Percentiles rank a stretch among this genome's conserved stretches.
Conservation (phyloP, 1,139 yeast genomes). For the Wickerhamiella pararugosa region DNA sequence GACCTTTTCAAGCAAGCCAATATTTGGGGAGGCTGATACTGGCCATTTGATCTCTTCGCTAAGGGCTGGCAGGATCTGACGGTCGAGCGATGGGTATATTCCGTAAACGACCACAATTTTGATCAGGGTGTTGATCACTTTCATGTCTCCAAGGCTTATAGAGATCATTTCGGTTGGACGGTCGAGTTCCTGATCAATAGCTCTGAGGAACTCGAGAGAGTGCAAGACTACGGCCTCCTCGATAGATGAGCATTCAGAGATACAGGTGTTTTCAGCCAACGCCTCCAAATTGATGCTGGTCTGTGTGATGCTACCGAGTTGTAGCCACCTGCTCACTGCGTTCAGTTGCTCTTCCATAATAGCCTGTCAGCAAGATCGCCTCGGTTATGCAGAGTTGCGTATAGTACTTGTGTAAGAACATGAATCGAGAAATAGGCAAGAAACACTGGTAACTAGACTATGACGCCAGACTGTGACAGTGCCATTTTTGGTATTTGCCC, state of each 20-base stretch:
- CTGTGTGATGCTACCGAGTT: too few relatives aligned
- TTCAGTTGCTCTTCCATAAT: too few relatives aligned
- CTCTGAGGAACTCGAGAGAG: background rate
- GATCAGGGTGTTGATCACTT: conserved; percentile 47
- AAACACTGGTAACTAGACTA: background rate
- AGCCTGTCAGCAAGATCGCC: too few relatives aligned
- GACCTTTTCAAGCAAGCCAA: conserved; percentile 15
- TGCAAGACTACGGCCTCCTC: too few relatives aligned
- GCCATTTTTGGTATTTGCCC: too few relatives aligned
- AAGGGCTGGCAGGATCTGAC: background rate
- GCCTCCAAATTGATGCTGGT: too few relatives aligned
- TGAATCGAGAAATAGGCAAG: background rate
- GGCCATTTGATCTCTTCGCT: background rate
- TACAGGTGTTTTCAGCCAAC: too few relatives aligned
- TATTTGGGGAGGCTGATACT: background rate
- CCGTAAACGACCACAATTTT: conserved; percentile 57
- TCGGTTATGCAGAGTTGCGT: too few relatives aligned
- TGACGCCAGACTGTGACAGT: background rate
- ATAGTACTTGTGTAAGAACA: too few relatives aligned
- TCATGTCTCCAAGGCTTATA: conserved; percentile 74
- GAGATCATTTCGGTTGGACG: conserved; percentile 33
- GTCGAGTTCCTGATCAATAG: background rate
- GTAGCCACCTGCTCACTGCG: too few relatives aligned
- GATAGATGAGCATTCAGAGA: too few relatives aligned
- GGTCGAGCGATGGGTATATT: conserved; percentile 35